phyloP scores from a whole-genome alignment of 345 rosid species.

The Xanthoceras sorbifolium region DNA sequence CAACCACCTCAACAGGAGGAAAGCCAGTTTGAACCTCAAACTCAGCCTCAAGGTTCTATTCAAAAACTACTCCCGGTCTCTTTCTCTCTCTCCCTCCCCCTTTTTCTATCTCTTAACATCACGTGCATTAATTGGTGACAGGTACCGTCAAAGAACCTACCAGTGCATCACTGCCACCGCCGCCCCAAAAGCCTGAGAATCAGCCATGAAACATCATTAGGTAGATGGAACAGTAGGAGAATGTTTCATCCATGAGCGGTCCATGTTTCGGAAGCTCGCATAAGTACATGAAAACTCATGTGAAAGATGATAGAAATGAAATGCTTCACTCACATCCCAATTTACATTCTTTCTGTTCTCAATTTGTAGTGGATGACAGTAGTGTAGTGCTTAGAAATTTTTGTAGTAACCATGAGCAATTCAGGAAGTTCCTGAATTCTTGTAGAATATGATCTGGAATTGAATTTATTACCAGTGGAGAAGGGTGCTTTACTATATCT shows the following conservation, averaged over 20 bases:
- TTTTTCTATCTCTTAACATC: neutral
- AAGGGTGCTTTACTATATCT: neutral
- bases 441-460: slow-evolving; percentile 1
- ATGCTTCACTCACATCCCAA: neutral
- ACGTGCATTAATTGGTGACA: slow-evolving; percentile 24
- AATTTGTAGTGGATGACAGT: neutral
- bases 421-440: neutral
- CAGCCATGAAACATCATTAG: slow-evolving; percentile 26
- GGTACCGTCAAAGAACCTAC: slow-evolving; percentile 46
- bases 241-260: neutral
- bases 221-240: slow-evolving; percentile 11
- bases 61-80: neutral
- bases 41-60: slow-evolving; percentile 40
- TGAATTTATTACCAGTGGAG: neutral
- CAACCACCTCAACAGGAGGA: slow-evolving; percentile 34
- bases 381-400: neutral
- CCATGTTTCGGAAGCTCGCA: slow-evolving; percentile 25
- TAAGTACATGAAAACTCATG: slow-evolving; percentile 28
- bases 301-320: slow-evolving; percentile 11
- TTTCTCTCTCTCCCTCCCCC: neutral
- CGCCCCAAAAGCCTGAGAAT: slow-evolving; percentile 48
- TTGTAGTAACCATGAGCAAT: neutral
- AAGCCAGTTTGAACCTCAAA: slow-evolving; percentile 40
- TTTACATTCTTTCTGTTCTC: neutral
- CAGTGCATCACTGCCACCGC: slow-evolving; percentile 43